These are phyloP conservation scores for Kuraishia capsulata DNA, from an alignment of 805 yeast species.

Conservation along the genomic window DNA sequence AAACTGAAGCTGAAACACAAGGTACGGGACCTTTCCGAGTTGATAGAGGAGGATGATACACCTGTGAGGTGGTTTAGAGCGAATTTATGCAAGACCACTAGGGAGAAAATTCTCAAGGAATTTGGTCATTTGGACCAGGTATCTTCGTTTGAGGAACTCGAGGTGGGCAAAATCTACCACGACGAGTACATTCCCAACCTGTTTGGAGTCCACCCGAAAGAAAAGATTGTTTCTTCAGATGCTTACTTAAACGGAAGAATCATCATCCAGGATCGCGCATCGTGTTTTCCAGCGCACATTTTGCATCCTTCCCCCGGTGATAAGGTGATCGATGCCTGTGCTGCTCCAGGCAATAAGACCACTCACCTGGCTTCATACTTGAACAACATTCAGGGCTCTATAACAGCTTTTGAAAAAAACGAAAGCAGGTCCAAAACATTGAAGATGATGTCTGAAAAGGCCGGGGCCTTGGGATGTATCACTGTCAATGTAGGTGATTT, in stretches of 20 bases:
- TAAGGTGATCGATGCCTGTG: conserved; percentile 81
- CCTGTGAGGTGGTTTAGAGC: conserved; percentile 78
- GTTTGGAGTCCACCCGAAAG: conserved; percentile 76
- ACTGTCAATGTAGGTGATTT: conserved; percentile 46
- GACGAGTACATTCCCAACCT: conserved; percentile 71
- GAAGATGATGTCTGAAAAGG: conserved; percentile 68
- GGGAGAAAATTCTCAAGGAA: conserved; percentile 27
- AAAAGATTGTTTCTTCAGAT: conserved; percentile 55
- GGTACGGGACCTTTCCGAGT: conserved; percentile 44
- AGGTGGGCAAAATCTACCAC: conserved; percentile 52
- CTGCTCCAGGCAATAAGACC: conserved; percentile 98
- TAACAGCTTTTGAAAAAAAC: conserved; percentile 87
- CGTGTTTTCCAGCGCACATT: conserved; percentile 92
- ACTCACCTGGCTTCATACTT: conserved; percentile 78
- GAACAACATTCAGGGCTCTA: conserved; percentile 28
- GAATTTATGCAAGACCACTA: conserved; percentile 49
- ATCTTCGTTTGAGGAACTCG: conserved; percentile 28
- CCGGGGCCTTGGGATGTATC: conserved; percentile 49
- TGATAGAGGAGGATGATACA: conserved; percentile 49
- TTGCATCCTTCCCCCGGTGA: conserved; percentile 54
- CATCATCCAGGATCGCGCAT: conserved; percentile 92
- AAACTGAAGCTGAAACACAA: conserved; percentile 68
- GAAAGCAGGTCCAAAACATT: conserved; percentile 59
- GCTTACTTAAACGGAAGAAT: conserved; percentile 69
- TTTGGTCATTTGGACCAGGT: conserved; percentile 39